Conservation (phyloP, 257 asterid genomes). For the Ligustrum vulgare region DNA sequence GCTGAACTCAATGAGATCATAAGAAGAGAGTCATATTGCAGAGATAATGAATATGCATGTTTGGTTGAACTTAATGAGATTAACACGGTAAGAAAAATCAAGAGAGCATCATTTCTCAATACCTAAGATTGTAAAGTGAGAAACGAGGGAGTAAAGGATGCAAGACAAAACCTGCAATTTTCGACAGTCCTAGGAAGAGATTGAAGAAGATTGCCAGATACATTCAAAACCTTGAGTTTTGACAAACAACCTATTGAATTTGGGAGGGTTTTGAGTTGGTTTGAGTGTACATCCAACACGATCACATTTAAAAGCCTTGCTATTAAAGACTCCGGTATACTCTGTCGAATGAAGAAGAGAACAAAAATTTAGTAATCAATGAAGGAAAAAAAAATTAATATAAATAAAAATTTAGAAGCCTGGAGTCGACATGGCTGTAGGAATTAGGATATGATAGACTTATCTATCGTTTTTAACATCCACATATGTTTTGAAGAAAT, state of each 20-base stretch:
- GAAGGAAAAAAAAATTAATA: neutral
- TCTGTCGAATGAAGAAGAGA: constrained; percentile 36
- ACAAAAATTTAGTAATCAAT: neutral
- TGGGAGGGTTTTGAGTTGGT: constrained; percentile 75
- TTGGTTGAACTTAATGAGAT: too few species aligned
- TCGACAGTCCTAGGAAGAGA: constrained; percentile 72
- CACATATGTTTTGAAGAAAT: too few species aligned
- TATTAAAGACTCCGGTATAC: constrained; percentile 76
- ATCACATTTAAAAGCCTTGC: constrained; percentile 75
- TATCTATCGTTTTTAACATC: too few species aligned
- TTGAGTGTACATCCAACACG: constrained; percentile 69
- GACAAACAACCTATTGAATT: constrained; percentile 87
- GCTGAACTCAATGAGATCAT: too few species aligned
- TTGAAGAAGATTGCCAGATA: constrained; percentile 71
- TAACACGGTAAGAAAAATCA: too few species aligned
- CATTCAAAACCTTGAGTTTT: constrained; percentile 71
- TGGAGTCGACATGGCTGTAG: neutral
- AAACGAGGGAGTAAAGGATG: neutral
- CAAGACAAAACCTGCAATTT: constrained; percentile 64
- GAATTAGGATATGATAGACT: too few species aligned
- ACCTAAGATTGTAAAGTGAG: neutral
- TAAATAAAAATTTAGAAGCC: neutral
- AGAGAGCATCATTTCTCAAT: too few species aligned
- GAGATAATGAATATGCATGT: too few species aligned
- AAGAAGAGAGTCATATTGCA: too few species aligned